Percentiles rank a stretch among this genome's conserved stretches.
phyloP scores from a whole-genome alignment of 768 basidiomycete genomes.

The Xerocomus potaroensis region DNA sequence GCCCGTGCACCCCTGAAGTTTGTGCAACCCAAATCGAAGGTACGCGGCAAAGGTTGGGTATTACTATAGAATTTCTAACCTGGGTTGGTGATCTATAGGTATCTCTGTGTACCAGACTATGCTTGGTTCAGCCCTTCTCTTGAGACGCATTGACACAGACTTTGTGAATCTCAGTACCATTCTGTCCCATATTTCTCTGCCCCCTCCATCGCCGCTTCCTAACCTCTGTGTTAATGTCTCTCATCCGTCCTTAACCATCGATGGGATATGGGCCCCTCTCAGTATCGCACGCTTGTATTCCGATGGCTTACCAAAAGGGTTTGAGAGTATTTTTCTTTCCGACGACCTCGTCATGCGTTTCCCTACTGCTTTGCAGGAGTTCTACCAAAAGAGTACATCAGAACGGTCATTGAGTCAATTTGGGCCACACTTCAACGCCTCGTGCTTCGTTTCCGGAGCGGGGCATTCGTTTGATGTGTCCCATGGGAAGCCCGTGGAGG shows the following conservation, averaged over 20 bases:
- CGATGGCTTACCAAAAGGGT: conserved; percentile 22
- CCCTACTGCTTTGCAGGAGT: conserved; percentile 56
- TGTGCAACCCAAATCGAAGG: conserved; percentile 70
- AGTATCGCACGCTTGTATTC: conserved; percentile 45
- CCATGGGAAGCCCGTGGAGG: conserved; percentile 1
- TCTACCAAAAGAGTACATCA: conserved; percentile 45
- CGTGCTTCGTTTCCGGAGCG: conserved; percentile 15
- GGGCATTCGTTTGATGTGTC: conserved; percentile 1
- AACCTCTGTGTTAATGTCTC: conserved; percentile 48
- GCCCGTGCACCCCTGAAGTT: conserved; percentile 58
- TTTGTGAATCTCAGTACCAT: conserved; percentile 63
- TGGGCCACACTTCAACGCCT: conserved; percentile 59
- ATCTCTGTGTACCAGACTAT: conserved; percentile 72
- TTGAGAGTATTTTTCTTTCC: conserved; percentile 55
- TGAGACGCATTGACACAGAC: conserved; percentile 75
- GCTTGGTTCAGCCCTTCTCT: conserved; percentile 49
- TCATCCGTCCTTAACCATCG: conserved; percentile 49
- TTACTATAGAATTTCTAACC: conserved; percentile 7
- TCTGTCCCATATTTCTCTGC: conserved; percentile 38
- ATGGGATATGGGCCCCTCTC: conserved; percentile 71
- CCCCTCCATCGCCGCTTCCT: conserved; percentile 32
- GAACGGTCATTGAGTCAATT: conserved; percentile 54
- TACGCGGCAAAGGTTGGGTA: conserved; percentile 26
- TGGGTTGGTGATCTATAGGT: conserved; percentile 39
- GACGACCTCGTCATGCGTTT: conserved; percentile 60